Percentiles rank a stretch among this genome's conserved stretches.
These are phyloP conservation scores for Rhizopogon sp. DNA, from an alignment of 768 basidiomycete species.

Conservation along the genomic window DNA sequence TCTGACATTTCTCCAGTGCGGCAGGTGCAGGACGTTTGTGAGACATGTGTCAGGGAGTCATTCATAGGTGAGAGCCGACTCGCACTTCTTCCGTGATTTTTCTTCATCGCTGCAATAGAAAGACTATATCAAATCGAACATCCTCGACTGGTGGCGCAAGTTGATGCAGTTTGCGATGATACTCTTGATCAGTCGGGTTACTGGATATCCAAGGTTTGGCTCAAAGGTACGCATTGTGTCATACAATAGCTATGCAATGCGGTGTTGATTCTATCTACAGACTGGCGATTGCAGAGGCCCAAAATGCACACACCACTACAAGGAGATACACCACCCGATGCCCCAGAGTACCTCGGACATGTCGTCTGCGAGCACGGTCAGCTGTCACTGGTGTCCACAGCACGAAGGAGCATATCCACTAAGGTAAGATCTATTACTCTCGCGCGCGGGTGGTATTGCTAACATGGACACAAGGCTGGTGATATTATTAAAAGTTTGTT, in stretches of 20 bases:
- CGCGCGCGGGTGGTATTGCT: neutral
- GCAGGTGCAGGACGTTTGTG: conserved; percentile 51
- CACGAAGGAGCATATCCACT: conserved; percentile 57
- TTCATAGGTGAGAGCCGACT: conserved; percentile 48
- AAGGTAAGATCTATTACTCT: conserved; percentile 36
- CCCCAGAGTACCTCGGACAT: conserved; percentile 48
- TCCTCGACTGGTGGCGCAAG: conserved; percentile 50
- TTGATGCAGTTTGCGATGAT: conserved; percentile 48
- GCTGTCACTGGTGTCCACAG: conserved; percentile 48
- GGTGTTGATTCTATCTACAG: conserved; percentile 32
- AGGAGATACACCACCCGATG: conserved; percentile 66
- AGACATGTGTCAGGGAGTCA: conserved; percentile 46
- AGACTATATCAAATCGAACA: conserved; percentile 67
- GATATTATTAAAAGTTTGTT: conserved; percentile 51
- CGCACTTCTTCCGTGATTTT: neutral
- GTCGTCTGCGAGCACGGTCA: conserved; percentile 70
- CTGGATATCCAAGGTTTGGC: conserved; percentile 80
- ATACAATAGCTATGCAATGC: conserved; percentile 1
- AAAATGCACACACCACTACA: conserved; percentile 64
- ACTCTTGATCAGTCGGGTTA: conserved; percentile 40
- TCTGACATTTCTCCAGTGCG: conserved; percentile 46
- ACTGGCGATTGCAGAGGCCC: conserved; percentile 69
- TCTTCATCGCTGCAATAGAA: conserved; percentile 36
- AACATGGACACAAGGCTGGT: conserved; percentile 42
- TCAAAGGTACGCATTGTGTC: conserved; percentile 49